Evolutionary conservation across 2,329 filamentous ascomycete species (phyloP), one percentile per base, ranked within the genome.

Genomic region (Aspergillus novoparasiticus): DNA sequence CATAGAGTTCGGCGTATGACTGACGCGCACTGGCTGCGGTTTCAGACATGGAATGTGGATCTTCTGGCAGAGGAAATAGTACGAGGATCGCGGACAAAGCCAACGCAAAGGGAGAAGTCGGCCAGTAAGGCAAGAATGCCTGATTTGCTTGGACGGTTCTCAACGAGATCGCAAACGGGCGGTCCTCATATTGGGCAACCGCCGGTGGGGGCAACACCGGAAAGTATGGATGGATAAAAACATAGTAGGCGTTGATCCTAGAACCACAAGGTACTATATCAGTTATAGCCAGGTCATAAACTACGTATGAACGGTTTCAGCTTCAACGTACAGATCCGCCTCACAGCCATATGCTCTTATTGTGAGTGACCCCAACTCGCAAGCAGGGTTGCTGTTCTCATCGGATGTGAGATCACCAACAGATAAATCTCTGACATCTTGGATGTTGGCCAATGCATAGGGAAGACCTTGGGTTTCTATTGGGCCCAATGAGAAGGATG

Each of bases 171-270:
- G 53, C 26, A 26, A 59, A 61, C 16, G 60, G 54, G 2, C 50
- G 62, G 51, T 71, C 69, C 55, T 69, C 60, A 41, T 64, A 60
- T 26, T 51, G 63, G 0, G 61, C 58, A n/a, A 28, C n/a, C 8
- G 61, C 32, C 2, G 65, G 32, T 19, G 67, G 61, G 0, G 70
- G 72, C 4, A 73, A 56, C n/a, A 73, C 26, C 2, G 71, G 69
- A 21, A 73, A 57, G 51, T 71, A 73, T 28, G 69, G 65, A 46
- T 73, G 72, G 48, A 73, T 68, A 39, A 65, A 71, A 3, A 73
- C 65, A 43, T 73, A 73, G 57, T 73, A 73, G 6, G 71, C 69
- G 43, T 72, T 72, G 21, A 64, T 10, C 48, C 71, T 73, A 43
- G 32, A 11, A 4, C 19, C 26, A 19, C 16, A 16, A 9, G 26